phyloP scores from a whole-genome alignment of 2,329 filamentous ascomycete genomes.

The Pseudogymnoascus sp. region DNA sequence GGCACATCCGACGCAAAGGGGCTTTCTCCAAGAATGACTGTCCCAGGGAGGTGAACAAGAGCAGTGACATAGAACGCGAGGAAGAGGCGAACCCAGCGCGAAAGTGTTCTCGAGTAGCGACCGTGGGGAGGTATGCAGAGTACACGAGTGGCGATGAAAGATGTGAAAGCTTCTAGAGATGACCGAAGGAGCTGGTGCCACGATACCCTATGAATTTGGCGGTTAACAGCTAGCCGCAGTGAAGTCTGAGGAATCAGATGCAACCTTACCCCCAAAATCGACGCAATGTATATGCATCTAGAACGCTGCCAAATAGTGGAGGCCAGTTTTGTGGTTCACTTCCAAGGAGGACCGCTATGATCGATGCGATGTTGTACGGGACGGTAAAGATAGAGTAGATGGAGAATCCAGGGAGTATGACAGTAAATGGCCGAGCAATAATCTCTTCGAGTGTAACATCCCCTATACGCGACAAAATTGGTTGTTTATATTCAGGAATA shows the following conservation, averaged over 20 bases:
- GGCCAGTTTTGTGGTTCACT: neutral
- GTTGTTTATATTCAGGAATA: neutral
- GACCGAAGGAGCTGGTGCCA: conserved; percentile 2
- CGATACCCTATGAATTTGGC: neutral
- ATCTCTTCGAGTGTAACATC: neutral
- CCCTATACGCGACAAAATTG: neutral
- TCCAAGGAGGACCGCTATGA: neutral
- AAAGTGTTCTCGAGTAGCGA: neutral
- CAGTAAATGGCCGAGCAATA: neutral
- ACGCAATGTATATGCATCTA: neutral
- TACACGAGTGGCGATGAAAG: neutral
- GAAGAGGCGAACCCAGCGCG: neutral
- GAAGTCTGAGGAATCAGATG: neutral
- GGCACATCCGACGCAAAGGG: neutral
- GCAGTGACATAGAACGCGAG: conserved; percentile 1
- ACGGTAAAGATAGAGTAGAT: neutral
- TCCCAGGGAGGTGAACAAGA: neutral
- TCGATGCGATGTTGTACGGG: neutral
- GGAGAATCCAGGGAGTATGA: neutral
- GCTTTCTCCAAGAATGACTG: neutral
- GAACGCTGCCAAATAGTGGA: neutral
- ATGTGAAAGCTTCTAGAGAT: neutral
- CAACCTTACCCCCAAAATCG: neutral
- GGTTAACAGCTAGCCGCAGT: neutral
- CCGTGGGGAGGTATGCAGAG: neutral